Evolutionary conservation across 2,329 filamentous ascomycete genomes (phyloP).

Genomic region (Drechslerella dactyloides): DNA sequence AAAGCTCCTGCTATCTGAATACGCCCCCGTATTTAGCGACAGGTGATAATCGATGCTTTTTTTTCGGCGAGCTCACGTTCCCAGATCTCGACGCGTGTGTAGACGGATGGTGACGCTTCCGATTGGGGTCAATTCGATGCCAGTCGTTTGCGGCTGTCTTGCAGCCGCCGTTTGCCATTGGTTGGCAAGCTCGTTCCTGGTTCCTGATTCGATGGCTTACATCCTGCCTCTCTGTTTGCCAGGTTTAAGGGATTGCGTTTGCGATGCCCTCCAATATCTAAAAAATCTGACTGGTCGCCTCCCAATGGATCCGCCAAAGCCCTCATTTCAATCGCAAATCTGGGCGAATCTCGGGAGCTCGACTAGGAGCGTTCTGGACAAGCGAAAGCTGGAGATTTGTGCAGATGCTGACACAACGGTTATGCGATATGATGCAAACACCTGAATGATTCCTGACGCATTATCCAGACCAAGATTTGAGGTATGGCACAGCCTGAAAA

Average conservation of each 20-base stretch:
- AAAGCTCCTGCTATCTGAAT: constrained; percentile 25
- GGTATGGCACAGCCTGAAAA: constrained; percentile 15
- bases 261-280: constrained; percentile 48
- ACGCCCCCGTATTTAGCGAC: not conserved
- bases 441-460: too few relatives aligned
- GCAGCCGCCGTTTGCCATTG: constrained; percentile 31
- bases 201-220: constrained; percentile 49
- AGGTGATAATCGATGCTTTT: not conserved
- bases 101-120: constrained; percentile 1
- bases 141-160: constrained; percentile 34
- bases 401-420: constrained; percentile 36
- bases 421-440: too few relatives aligned
- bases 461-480: constrained; percentile 16
- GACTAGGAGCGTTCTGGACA: constrained; percentile 10
- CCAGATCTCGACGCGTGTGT: not conserved
- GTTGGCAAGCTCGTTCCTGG: constrained; percentile 11
- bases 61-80: constrained; percentile 22
- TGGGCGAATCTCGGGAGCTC: constrained; percentile 17
- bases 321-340: constrained; percentile 42
- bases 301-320: constrained; percentile 24
- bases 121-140: constrained; percentile 35
- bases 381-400: not conserved
- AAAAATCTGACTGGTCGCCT: constrained; percentile 46
- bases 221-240: constrained; percentile 43
- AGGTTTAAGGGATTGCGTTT: constrained; percentile 37